Evolutionary conservation across 495 filamentous ascomycete species (phyloP).

Genomic region (Darksidea phi): DNA sequence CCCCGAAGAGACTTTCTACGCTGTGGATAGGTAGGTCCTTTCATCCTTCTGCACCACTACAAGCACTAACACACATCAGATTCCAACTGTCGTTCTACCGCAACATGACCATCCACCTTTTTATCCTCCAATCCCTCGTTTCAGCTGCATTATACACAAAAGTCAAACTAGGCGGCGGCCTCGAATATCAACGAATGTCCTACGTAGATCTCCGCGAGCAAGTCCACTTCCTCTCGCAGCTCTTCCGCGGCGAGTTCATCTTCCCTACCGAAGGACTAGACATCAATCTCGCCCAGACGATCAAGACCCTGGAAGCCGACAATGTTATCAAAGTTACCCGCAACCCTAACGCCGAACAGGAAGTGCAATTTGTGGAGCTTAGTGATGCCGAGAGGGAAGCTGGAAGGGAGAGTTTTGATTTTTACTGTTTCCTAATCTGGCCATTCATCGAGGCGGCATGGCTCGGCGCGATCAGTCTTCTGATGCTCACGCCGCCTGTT

Average conservation of each 20-base stretch:
- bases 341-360: constrained; percentile 41
- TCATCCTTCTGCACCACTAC: neutral
- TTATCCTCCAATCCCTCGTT: constrained; percentile 87
- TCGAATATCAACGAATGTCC: constrained; percentile 72
- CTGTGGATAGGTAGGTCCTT: constrained; percentile 66
- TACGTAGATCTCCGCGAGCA: constrained; percentile 70
- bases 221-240: constrained; percentile 82
- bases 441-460: constrained; percentile 92
- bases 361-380: constrained; percentile 67
- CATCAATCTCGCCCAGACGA: constrained; percentile 73
- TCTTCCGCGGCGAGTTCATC: constrained; percentile 96
- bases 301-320: constrained; percentile 74
- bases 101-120: constrained; percentile 98
- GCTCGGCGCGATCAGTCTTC: constrained; percentile 82
- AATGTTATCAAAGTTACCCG: constrained; percentile 71
- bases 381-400: constrained; percentile 68
- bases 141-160: constrained; percentile 84
- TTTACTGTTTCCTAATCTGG: constrained; percentile 98
- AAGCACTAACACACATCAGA: constrained; percentile 24
- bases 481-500: constrained; percentile 77
- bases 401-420: constrained; percentile 92
- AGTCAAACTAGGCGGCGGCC: constrained; percentile 84
- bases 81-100: constrained; percentile 97
- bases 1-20: constrained; percentile 85
- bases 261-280: constrained; percentile 83